Conservation (phyloP, 1,139 yeast species). For the Candida albicans region DNA sequence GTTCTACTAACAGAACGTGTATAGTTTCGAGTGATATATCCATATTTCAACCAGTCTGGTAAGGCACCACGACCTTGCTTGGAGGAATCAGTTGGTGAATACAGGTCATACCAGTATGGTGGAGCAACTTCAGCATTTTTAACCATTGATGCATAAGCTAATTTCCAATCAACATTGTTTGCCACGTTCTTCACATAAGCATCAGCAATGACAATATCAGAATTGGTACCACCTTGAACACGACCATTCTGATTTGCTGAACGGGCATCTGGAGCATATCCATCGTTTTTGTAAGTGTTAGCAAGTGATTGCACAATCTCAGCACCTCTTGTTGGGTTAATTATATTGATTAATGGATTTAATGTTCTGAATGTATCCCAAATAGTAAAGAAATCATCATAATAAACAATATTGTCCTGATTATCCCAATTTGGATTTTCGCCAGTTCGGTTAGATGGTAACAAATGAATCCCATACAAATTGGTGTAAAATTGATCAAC, state of each 20-base stretch:
- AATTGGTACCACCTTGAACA: constrained; percentile 42
- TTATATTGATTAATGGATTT: constrained; percentile 30
- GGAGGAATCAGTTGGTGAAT: constrained; percentile 29
- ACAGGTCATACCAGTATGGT: constrained; percentile 25
- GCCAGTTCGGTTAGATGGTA: constrained; percentile 40
- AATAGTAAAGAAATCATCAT: constrained; percentile 41
- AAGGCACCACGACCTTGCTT: constrained; percentile 35
- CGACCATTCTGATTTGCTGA: constrained; percentile 39
- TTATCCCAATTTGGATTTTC: constrained; percentile 26
- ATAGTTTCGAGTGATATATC: constrained; percentile 29
- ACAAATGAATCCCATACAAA: constrained; percentile 33
- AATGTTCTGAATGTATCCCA: constrained; percentile 42
- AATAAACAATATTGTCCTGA: constrained; percentile 23
- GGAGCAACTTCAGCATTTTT: constrained; percentile 38
- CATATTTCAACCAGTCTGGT: constrained; percentile 30
- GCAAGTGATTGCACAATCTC: constrained; percentile 32
- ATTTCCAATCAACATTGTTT: constrained; percentile 26
- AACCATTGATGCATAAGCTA: constrained; percentile 35
- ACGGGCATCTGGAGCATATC: constrained; percentile 41
- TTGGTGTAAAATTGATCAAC: constrained; percentile 28
- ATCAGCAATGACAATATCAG: constrained; percentile 42
- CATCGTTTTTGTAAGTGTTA: constrained; percentile 33
- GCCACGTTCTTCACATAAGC: constrained; percentile 32
- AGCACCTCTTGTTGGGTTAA: constrained; percentile 29
- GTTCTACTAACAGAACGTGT: constrained; percentile 38